Percentiles rank a stretch among this genome's conserved stretches.
Evolutionary conservation across 495 filamentous ascomycete species (phyloP).

Genomic region (Cercophora sp.): DNA sequence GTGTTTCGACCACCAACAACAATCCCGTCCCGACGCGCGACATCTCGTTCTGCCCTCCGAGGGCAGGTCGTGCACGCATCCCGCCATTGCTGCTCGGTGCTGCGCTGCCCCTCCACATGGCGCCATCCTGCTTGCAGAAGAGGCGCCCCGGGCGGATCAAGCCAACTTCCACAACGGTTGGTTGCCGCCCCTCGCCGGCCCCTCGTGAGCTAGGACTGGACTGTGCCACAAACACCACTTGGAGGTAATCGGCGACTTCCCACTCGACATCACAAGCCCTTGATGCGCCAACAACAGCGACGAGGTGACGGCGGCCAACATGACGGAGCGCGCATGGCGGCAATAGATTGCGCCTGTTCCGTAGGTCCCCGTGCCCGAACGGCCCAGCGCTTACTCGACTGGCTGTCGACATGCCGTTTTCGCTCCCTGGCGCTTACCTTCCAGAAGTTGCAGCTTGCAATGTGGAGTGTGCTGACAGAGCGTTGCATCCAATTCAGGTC

Average conservation of each 20-base stretch:
- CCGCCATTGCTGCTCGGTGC: no score
- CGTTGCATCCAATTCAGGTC: no score
- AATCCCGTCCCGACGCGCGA: not conserved
- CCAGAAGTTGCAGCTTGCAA: no score
- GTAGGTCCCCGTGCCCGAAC: no score
- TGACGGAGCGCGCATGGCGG: not conserved
- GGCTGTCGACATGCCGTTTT: no score
- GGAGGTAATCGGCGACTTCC: constrained; percentile 8
- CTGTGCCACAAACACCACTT: not conserved
- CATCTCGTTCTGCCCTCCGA: no score
- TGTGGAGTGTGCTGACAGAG: no score
- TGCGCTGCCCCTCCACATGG: constrained; percentile 1
- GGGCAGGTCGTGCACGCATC: no score
- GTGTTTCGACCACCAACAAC: no score
- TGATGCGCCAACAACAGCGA: not conserved
- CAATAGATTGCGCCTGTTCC: no score
- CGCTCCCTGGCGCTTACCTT: no score
- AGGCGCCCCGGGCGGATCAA: not conserved
- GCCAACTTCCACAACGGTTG: not conserved
- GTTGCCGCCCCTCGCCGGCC: not conserved
- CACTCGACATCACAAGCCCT: not conserved
- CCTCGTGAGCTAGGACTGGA: not conserved
- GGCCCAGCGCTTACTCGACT: no score
- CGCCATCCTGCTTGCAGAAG: constrained; percentile 10
- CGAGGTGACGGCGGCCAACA: not conserved